A percentile compares a stretch with the other conserved stretches of the same genome.
Evolutionary conservation across 352 stramenopile genomes (phyloP).

Genomic region (Pythium guiyangense): DNA sequence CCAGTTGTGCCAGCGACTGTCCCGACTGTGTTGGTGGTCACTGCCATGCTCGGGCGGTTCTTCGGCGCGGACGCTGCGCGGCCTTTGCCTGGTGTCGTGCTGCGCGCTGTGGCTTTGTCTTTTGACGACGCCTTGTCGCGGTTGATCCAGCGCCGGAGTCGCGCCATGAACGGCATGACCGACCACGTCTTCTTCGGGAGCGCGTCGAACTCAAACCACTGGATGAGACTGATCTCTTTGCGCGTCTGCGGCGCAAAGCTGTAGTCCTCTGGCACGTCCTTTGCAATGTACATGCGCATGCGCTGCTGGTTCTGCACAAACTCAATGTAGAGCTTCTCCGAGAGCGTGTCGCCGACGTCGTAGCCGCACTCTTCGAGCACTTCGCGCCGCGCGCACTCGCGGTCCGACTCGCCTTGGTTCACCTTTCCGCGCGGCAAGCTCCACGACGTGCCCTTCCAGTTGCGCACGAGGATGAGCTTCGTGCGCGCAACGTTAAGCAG

Average conservation of each 20-base stretch:
- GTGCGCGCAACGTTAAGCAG: slow-evolving; percentile 82
- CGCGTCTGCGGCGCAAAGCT: slow-evolving; percentile 91
- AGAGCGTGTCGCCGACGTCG: slow-evolving; percentile 74
- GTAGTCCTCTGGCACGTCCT: slow-evolving; percentile 89
- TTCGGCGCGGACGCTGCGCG: slow-evolving; percentile 70
- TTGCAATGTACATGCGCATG: slow-evolving; percentile 91
- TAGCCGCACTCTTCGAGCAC: slow-evolving; percentile 93
- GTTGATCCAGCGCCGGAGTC: slow-evolving; percentile 89
- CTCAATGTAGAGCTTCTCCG: slow-evolving; percentile 78
- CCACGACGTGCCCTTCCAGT: slow-evolving; percentile 91
- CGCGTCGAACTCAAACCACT: slow-evolving; percentile 88
- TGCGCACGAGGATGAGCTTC: slow-evolving; percentile 89
- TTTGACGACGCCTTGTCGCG: slow-evolving; percentile 57
- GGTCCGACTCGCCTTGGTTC: slow-evolving; percentile 88
- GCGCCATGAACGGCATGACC: slow-evolving; percentile 91
- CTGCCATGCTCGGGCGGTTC: slow-evolving; percentile 46
- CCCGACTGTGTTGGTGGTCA: slow-evolving; percentile 24
- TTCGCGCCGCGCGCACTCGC: slow-evolving; percentile 88
- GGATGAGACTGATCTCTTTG: slow-evolving; percentile 93
- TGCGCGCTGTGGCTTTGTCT: slow-evolving; percentile 43
- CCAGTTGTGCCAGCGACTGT: slow-evolving; percentile 1
- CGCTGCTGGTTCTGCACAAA: slow-evolving; percentile 86
- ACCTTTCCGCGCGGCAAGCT: slow-evolving; percentile 92
- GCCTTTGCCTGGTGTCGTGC: slow-evolving; percentile 33
- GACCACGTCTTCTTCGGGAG: slow-evolving; percentile 93